Conservation (phyloP, 352 stramenopile species). For the Phytopythium chamaehyphon region DNA sequence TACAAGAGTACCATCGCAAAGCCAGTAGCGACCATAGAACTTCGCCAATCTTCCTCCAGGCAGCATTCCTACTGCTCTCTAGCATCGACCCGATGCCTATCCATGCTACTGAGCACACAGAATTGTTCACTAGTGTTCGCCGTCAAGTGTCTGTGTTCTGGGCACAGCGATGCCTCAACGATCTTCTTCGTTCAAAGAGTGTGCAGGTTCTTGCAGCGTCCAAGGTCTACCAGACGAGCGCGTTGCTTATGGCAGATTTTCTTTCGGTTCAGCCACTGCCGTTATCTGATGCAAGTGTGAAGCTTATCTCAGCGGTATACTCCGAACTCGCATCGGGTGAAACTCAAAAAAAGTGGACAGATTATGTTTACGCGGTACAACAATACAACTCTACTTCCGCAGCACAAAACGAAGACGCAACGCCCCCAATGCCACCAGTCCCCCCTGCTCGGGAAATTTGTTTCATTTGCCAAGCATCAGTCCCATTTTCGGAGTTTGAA, state of each 20-base stretch:
- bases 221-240: constrained; percentile 39
- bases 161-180: constrained; percentile 52
- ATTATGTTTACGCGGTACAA: constrained; percentile 27
- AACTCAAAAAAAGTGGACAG: constrained; percentile 35
- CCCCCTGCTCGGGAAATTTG: constrained; percentile 55
- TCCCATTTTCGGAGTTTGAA: constrained; percentile 62
- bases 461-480: constrained; percentile 61
- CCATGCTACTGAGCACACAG: constrained; percentile 33
- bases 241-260: constrained; percentile 73
- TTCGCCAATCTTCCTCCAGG: constrained; percentile 48
- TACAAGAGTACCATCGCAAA: constrained; percentile 43
- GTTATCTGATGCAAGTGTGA: constrained; percentile 26
- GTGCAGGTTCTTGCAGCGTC: constrained; percentile 26
- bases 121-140: constrained; percentile 31
- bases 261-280: constrained; percentile 51
- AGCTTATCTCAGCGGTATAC: constrained; percentile 58
- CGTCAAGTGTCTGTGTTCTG: constrained; percentile 55
- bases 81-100: constrained; percentile 51
- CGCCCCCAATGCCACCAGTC: constrained; percentile 7
- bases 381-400: background rate
- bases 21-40: background rate
- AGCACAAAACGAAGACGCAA: background rate
- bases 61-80: constrained; percentile 51
- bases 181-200: constrained; percentile 37
- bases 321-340: constrained; percentile 44